A percentile compares a stretch with the other conserved stretches of the same genome.
phyloP scores from a whole-genome alignment of 176 grass and related monocot species.

The Carex parvula region DNA sequence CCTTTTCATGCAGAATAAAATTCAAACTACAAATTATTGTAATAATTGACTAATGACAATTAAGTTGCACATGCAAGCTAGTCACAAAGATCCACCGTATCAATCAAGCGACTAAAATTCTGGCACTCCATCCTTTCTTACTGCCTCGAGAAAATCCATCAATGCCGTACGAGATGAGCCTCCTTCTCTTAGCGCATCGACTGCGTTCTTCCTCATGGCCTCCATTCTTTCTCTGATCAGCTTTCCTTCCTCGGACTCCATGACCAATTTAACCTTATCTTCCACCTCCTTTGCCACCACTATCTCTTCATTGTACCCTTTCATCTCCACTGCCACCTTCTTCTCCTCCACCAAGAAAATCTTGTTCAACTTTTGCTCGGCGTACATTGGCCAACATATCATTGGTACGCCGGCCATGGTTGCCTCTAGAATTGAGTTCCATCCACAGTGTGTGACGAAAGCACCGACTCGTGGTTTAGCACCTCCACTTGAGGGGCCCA shows the following conservation, averaged over 20 bases:
- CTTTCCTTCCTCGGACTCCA: conserved; percentile 33
- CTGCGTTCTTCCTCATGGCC: conserved; percentile 14
- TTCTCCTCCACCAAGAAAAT: conserved; percentile 43
- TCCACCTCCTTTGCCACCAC: conserved; percentile 36
- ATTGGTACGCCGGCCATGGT: conserved; percentile 29
- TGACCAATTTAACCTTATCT: conserved; percentile 33
- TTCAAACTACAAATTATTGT: background rate
- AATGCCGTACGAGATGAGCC: conserved; percentile 32
- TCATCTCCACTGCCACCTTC: conserved; percentile 30
- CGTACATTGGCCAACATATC: conserved; percentile 42
- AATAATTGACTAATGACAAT: background rate
- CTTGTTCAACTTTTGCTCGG: conserved; percentile 44
- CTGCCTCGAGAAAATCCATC: conserved; percentile 16
- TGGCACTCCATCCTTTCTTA: background rate
- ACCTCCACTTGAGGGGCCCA: conserved; percentile 60
- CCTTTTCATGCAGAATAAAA: background rate
- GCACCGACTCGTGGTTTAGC: conserved; percentile 36
- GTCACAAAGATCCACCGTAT: background rate
- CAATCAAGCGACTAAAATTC: background rate
- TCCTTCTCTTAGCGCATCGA: background rate
- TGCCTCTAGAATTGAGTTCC: conserved; percentile 53
- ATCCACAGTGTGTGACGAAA: conserved; percentile 49
- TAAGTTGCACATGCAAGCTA: background rate
- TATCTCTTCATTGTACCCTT: conserved; percentile 29
- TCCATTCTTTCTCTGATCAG: background rate